Conservation (phyloP, 208 protist species). For the Leishmania amazonensis region DNA sequence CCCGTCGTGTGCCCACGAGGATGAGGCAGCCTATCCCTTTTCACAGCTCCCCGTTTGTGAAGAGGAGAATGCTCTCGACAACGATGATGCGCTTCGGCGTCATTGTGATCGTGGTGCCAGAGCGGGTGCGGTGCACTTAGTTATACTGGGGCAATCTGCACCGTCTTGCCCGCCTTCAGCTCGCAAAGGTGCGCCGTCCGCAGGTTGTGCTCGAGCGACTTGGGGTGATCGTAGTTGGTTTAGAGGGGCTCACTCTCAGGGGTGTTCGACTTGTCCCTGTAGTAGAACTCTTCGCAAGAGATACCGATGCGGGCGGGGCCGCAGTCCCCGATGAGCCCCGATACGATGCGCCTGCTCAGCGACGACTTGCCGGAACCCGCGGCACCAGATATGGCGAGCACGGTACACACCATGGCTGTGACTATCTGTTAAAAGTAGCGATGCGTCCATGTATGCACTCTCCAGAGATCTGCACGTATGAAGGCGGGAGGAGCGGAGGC, state of each 20-base stretch:
- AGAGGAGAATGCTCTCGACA: slow-evolving; percentile 92
- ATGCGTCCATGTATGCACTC: not conserved
- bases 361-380: slow-evolving; percentile 87
- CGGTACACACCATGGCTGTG: slow-evolving; percentile 9
- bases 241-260: slow-evolving; percentile 25
- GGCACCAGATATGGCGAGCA: slow-evolving; percentile 88
- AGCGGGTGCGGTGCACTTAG: slow-evolving; percentile 80
- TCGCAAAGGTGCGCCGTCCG: slow-evolving; percentile 52
- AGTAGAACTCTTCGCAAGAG: slow-evolving; percentile 91
- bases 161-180: slow-evolving; percentile 56
- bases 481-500: not conserved
- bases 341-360: slow-evolving; percentile 64
- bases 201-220: slow-evolving; percentile 84
- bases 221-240: slow-evolving; percentile 63
- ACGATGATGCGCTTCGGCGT: slow-evolving; percentile 83
- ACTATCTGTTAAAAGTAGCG: not conserved
- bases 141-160: slow-evolving; percentile 94
- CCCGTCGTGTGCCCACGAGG: slow-evolving; percentile 91
- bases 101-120: slow-evolving; percentile 35
- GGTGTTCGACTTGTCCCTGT: slow-evolving; percentile 44
- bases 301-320: slow-evolving; percentile 59
- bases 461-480: not conserved
- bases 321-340: slow-evolving; percentile 46
- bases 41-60: slow-evolving; percentile 57
- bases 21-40: slow-evolving; percentile 84